phyloP scores from a whole-genome alignment of 768 basidiomycete species.

The Hygrocybe punicea region DNA sequence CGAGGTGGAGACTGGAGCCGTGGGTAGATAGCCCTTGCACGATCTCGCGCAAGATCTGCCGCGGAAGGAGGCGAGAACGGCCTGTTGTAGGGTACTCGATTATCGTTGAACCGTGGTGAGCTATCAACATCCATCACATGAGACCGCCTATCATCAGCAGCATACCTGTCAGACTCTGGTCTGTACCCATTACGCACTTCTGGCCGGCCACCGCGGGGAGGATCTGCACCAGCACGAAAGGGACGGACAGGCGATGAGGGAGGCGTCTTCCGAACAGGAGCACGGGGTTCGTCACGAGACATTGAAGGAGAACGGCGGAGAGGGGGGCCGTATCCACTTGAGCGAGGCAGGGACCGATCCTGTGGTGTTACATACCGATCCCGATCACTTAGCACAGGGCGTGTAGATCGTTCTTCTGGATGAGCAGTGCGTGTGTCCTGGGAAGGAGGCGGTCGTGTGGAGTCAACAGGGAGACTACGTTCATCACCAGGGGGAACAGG shows the following conservation, averaged over 20 bases:
- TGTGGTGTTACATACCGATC: slow-evolving; percentile 9
- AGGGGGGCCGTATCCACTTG: slow-evolving; percentile 5
- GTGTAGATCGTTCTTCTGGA: slow-evolving; percentile 23
- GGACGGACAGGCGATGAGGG: slow-evolving; percentile 27
- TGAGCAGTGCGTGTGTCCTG: slow-evolving; percentile 15
- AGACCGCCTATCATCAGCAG: slow-evolving; percentile 36
- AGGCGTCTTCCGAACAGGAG: slow-evolving; percentile 11
- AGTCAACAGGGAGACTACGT: slow-evolving; percentile 10
- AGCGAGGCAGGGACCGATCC: slow-evolving; percentile 1
- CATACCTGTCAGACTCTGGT: slow-evolving; percentile 37
- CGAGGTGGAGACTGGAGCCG: slow-evolving; percentile 29
- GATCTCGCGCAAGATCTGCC: slow-evolving; percentile 31
- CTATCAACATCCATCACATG: slow-evolving; percentile 36
- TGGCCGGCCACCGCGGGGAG: slow-evolving; percentile 37
- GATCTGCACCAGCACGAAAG: slow-evolving; percentile 30
- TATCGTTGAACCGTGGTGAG: slow-evolving; percentile 36
- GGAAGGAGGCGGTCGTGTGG: slow-evolving; percentile 13
- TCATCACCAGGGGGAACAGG: slow-evolving; percentile 16
- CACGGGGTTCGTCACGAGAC: slow-evolving; percentile 11
- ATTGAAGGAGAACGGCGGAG: slow-evolving; percentile 3
- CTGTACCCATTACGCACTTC: slow-evolving; percentile 32
- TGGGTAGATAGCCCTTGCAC: slow-evolving; percentile 31
- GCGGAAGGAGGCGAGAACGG: slow-evolving; percentile 35
- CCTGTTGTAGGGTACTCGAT: slow-evolving; percentile 24
- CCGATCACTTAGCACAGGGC: slow-evolving; percentile 3